Evolutionary conservation across 2,329 filamentous ascomycete genomes (phyloP), one percentile per base, ranked within the genome.

Genomic region (Blastomyces parvus): DNA sequence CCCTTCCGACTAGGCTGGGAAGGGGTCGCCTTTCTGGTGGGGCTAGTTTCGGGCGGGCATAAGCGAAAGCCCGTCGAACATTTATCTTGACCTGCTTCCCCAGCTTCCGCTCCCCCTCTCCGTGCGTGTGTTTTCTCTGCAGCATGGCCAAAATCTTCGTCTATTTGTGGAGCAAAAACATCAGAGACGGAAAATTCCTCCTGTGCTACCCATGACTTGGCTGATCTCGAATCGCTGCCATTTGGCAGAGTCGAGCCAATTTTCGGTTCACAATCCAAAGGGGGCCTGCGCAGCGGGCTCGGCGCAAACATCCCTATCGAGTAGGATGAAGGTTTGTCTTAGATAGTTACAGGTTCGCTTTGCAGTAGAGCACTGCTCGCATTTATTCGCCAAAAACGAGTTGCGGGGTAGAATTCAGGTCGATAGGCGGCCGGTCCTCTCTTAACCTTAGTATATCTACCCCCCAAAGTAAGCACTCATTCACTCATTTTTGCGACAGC

Each of bases 121-220:
- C 44, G 25, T 25, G 56, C 3, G 33, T 48, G 17, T 46, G 25
- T 8, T 17, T 50, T 27, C 33, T 44, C 44, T 2, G n/a, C 8
- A 59, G 17, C 44, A 40, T 22, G 36, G 22, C 36, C 33, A 30
- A 50, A 56, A 25, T 63, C 57, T 30, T 66, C 61, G 22, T 53
- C 33, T n/a, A 61, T 63, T 60, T 67, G 66, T 17, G 66, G 67
- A 48, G 59, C 61, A 59, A 68, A 68, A n/a, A 68, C 67, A 55
- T 67, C 67, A 13, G 66, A 61, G 14, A 68, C 67, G 30, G 60
- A 61, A 53, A 68, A 62, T 60, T 68, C 64, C 50, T 68, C 67
- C 58, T 65, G 63, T 19, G 63, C 44, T 42, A 61, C 30, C 66
- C 65, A 66, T 60, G 56, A 58, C 36, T 57, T 60, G 14, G 59